Evolutionary conservation across 208 protist genomes (phyloP).

Genomic region (Leishmania amazonensis): DNA sequence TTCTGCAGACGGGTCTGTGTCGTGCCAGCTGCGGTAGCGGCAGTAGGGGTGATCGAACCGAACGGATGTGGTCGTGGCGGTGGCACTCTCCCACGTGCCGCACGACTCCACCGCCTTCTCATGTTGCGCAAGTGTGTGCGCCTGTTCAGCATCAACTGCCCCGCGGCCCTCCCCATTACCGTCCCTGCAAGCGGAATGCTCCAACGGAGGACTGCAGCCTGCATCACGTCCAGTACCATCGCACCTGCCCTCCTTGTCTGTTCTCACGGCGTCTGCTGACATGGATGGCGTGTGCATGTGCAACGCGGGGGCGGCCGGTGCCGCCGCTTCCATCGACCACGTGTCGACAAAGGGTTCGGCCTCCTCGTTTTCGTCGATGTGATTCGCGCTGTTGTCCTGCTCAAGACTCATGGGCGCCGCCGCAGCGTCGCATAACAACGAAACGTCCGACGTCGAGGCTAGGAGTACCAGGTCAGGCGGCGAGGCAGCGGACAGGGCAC

Average conservation of each 20-base stretch:
- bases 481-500: slow-evolving; percentile 2
- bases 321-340: not conserved
- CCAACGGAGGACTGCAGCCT: not conserved
- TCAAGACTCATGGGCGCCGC: not conserved
- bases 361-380: not conserved
- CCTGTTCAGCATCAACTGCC: not conserved
- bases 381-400: slow-evolving; percentile 1
- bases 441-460: slow-evolving; percentile 8
- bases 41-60: not conserved
- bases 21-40: not conserved
- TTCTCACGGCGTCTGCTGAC: not conserved
- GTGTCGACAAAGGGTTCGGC: not conserved
- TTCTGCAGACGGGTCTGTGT: not conserved
- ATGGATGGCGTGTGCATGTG: not conserved
- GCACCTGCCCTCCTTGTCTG: not conserved
- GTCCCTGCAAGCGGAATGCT: not conserved
- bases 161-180: not conserved
- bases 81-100: not conserved
- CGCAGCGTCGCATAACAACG: not conserved
- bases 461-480: slow-evolving; percentile 9
- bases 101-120: not conserved
- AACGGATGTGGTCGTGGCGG: not conserved
- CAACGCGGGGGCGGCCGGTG: not conserved
- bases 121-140: not conserved
- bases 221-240: not conserved